Evolutionary conservation across 75 land plant genomes (phyloP).

Genomic region (Sequoiadendron giganteum): DNA sequence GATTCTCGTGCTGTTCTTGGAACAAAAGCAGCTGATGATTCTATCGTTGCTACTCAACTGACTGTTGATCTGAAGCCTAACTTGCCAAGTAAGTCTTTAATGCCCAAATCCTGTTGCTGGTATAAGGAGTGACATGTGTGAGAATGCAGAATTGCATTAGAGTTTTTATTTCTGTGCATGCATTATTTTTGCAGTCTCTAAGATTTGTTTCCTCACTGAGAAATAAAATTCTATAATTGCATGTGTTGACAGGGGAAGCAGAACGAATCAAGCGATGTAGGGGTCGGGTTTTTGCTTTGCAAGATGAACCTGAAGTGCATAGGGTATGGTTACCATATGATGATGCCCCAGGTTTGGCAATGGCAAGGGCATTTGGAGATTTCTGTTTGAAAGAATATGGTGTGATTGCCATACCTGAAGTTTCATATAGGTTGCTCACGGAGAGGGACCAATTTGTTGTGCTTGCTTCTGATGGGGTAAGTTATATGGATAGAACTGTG

Average conservation of each 20-base stretch:
- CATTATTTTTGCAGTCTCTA: neutral
- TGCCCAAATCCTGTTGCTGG: neutral
- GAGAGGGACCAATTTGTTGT: conserved; percentile 54
- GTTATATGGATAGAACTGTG: neutral
- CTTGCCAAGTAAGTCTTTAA: conserved; percentile 50
- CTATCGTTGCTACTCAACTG: conserved; percentile 47
- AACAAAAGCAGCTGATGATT: conserved; percentile 43
- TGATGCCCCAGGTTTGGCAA: conserved; percentile 59
- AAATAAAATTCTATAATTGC: neutral
- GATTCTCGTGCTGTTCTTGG: conserved; percentile 78
- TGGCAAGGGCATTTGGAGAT: conserved; percentile 73
- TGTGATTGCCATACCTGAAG: conserved; percentile 49
- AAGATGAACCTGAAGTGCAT: conserved; percentile 54
- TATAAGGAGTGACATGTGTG: neutral
- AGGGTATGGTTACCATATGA: conserved; percentile 58
- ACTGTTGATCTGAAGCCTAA: conserved; percentile 83
- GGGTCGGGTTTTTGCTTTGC: conserved; percentile 67
- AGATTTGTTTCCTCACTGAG: neutral
- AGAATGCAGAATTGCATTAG: neutral
- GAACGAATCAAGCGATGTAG: conserved; percentile 46
- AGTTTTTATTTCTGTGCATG: neutral
- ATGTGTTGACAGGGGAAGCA: conserved; percentile 23
- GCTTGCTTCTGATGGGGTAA: conserved; percentile 63
- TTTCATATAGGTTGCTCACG: conserved; percentile 37
- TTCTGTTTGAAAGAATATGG: conserved; percentile 64